Evolutionary conservation across 208 protist genomes (phyloP), one percentile per base, ranked within the genome.

Genomic region (Crithidia fasciculata): DNA sequence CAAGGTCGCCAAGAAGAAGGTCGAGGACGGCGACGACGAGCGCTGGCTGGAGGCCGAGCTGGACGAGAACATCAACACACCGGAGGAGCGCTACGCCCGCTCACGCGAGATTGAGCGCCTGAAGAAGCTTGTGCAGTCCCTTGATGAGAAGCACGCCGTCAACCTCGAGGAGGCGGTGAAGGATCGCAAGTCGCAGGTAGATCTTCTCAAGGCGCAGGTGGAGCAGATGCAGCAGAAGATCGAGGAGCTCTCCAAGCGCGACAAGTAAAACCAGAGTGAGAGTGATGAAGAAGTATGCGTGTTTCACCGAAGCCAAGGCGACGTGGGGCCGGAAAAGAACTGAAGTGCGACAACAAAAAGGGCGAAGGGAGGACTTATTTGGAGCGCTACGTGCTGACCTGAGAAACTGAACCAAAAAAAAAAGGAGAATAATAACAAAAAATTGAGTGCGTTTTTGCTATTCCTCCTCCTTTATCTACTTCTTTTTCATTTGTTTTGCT

Each of bases 31-130:
- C 37, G 66, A 86, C 39, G 81, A 94, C 12, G 89, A 93, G 50
- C 87, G 88, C 69, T 96, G 91, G 91, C 69, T 96, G 18, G 91
- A 96, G 84, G 91, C 91, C n/a, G 89, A 96, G 81, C 80, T 94
- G 28, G 88, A 94, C 37, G 85, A 93, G 70, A 93, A 94, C 67
- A 86, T 93, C 47, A 83, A 83, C 57, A 83, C 86, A 10, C 89
- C 89, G 37, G 89, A 96, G 78, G 91, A 96, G 69, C 88, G 85
- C 39, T 96, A 96, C 74, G 91, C 91, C 5, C 79, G 86, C 70
- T 67, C 86, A 18, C 80, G 78, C 37, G 86, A 94, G 66, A 57
- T 86, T 16, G 82, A 92, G 73, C 44, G 68, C n/a, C 75, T 96
- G 65, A 85, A 86, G 74, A 72, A 64, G 37, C 69, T 96, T 40